Evolutionary conservation across 768 basidiomycete genomes (phyloP), one percentile per base, ranked within the genome.

Genomic region (Pleurotus djamor): DNA sequence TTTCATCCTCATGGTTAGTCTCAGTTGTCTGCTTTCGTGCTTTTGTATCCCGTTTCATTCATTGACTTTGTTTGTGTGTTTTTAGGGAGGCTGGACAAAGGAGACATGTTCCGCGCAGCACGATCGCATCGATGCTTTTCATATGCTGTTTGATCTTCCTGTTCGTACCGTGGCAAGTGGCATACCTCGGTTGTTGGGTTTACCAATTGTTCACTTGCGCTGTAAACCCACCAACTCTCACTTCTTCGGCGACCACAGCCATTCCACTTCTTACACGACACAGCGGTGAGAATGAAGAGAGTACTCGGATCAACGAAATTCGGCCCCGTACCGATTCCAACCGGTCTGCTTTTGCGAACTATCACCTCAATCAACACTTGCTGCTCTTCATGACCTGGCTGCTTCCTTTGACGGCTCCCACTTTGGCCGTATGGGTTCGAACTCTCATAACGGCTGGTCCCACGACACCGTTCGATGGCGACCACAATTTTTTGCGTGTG

Each of bases 101-200:
- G 28, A 52, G 64, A 4, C 71, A 77, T 28, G 71, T 82, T 49
- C 77, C 75, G 35, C 74, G 78, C 60, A 77, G 77, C 65, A 83
- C 82, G 3, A 33, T 87, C 28, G 44, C 86, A 5, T 89, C 89
- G 5, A 82, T 93, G 69, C 63, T 68, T 5, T 51, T 88, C 16
- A 80, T 95, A 36, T 79, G 88, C 52, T 62, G 81, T 13, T 73
- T 88, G n/a, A 86, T 95, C 41, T 82, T 88, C 60, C 63, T 91
- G 41, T 74, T 94, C 55, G 77, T 96, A n/a, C 95, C 95, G 0
- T 94, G 92, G 85, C 95, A 97, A 72, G 90, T 96, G 8, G 94
- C 90, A 4, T 95, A 90, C 72, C 79, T 96, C 21, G 87, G 91
- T 16, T 87, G 87, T 63, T 92, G 92, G 86, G 60, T 87, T n/a